Percentiles rank a stretch among this genome's conserved stretches.
phyloP scores from a whole-genome alignment of 2,329 filamentous ascomycete species.

The Bimuria novae-zelandiae region DNA sequence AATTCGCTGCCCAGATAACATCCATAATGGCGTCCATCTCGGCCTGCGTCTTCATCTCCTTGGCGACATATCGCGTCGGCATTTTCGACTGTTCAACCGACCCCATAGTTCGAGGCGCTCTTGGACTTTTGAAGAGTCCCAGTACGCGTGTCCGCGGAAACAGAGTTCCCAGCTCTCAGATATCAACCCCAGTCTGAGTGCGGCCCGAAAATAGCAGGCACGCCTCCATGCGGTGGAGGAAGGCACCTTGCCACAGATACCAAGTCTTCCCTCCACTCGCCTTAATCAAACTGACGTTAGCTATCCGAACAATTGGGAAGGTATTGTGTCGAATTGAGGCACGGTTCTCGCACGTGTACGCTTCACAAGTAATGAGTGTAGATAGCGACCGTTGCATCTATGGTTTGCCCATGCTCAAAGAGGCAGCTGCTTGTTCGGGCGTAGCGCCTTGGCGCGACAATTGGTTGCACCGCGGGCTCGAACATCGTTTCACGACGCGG shows the following conservation, averaged over 20 bases:
- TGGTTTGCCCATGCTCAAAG: conserved; percentile 1
- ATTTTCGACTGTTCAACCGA: conserved; percentile 20
- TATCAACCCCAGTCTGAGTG: not conserved
- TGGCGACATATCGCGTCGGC: conserved; percentile 30
- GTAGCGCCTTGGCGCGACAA: conserved; percentile 26
- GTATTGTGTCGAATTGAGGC: not conserved
- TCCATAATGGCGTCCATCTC: conserved; percentile 39
- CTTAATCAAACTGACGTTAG: not conserved
- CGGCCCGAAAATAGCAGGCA: conserved; percentile 4
- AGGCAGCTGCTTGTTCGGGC: conserved; percentile 14
- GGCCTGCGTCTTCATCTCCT: conserved; percentile 30
- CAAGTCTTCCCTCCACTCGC: not conserved
- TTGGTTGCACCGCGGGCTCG: conserved; percentile 6
- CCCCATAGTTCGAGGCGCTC: conserved; percentile 16
- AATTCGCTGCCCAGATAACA: conserved; percentile 43
- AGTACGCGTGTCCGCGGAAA: not conserved
- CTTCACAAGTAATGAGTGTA: conserved; percentile 12
- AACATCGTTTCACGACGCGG: conserved; percentile 9
- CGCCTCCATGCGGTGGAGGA: not conserved
- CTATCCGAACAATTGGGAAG: not conserved
- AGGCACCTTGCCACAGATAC: not conserved
- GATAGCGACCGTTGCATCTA: conserved; percentile 19
- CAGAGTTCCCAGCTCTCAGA: not conserved
- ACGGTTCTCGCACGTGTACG: conserved; percentile 2
- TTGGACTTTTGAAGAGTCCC: not conserved